Base-by-base conservation (phyloP, 176 grass and related monocot species). In the Carex myosuroides region DNA sequence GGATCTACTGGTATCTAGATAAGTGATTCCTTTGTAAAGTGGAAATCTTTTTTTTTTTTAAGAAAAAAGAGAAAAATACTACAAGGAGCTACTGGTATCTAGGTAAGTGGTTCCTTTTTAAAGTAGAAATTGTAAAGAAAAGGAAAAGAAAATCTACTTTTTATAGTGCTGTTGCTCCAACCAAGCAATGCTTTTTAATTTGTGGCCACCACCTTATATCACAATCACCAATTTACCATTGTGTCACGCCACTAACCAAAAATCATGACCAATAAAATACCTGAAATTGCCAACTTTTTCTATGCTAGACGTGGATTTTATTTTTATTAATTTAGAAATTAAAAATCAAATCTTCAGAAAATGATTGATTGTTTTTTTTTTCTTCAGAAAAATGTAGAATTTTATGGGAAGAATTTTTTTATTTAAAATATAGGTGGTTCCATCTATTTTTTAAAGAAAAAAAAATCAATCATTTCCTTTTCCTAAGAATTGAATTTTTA, bases 191-290 rank as follows among this genome's bases (percentile, higher is more conserved):
- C 30, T 76, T 54, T 55, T 13, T 30, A 53, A 14, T 52, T 76
- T 52, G 10, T 20, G 39, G 16, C 67, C 67, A 71, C 68, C 37
- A 46, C 9, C 8, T 11, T 10, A 44, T 4, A 8, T 5, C 64
- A 72, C 17, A 10, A 69, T 70, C 67, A 20, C 67, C 67, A 70
- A 44, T 44, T 70, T 17, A 30, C 73, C 73, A 77, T 77, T 56
- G 20, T 77, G 50, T 56, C 73, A 56, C 48, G 73, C 73, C 50
- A 76, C 72, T 55, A 17, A 17, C 50, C 6, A 56, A 3, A 14
- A 17, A 21, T 14, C 20, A 30, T 26, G 5, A 16, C 48, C 48
- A 14, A 30, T 6, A 39, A 39, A 39, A 5, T 76, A 76, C 6
- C 69, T 53, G 0, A 52, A 52, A 24, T 74, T 42, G 10, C 70